Conservation (phyloP, 2,329 filamentous ascomycete species). For the Talaromyces verruculosus region DNA sequence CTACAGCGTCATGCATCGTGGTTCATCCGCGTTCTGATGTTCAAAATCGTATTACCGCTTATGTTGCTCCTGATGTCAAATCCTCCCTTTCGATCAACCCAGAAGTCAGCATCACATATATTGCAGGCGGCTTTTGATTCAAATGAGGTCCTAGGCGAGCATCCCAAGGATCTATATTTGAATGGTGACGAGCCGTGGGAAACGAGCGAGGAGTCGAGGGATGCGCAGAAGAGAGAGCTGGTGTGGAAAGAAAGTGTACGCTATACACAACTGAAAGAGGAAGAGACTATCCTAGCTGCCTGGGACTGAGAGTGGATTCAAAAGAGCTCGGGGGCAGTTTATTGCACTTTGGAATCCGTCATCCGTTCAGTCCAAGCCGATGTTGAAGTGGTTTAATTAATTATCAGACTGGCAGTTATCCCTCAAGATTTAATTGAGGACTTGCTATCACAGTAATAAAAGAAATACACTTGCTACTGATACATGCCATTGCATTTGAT, state of each 20-base stretch:
- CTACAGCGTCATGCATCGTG: constrained; percentile 27
- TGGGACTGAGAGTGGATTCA: neutral
- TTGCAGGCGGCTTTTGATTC: neutral
- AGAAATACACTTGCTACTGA: too few relatives aligned
- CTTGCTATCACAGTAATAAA: too few relatives aligned
- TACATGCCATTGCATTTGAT: too few relatives aligned
- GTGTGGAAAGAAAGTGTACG: constrained; percentile 18
- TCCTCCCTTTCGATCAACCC: neutral
- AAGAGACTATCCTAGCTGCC: neutral
- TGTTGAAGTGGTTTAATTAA: too few relatives aligned
- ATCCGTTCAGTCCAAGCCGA: neutral
- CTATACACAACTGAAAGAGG: constrained; percentile 8
- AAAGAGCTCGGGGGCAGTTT: neutral
- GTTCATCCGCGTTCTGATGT: constrained; percentile 10
- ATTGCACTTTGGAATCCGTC: neutral
- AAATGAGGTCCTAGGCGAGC: neutral
- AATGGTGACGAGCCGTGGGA: constrained; percentile 11
- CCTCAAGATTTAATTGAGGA: too few relatives aligned
- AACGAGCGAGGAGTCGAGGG: constrained; percentile 16
- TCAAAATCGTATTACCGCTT: constrained; percentile 23
- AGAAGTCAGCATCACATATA: neutral
- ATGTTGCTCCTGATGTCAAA: constrained; percentile 15
- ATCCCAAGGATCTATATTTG: constrained; percentile 12
- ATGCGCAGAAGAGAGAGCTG: constrained; percentile 13
- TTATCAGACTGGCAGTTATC: too few relatives aligned